Conservation (phyloP, 208 protist species). For the Leptomonas pyrrhocoris region DNA sequence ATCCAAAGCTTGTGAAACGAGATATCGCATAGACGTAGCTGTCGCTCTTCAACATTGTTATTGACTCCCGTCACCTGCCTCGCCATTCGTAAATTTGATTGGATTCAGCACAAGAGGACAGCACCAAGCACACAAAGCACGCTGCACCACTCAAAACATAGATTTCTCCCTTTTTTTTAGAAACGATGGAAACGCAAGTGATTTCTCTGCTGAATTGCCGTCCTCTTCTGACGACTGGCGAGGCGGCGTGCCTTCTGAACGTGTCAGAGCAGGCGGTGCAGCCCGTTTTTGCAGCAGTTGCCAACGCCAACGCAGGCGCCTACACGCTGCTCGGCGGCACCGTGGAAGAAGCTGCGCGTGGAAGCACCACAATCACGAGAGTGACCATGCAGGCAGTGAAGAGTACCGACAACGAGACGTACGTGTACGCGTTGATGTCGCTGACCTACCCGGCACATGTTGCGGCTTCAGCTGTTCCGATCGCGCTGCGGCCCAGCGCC, state of each 20-base stretch:
- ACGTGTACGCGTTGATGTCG: conserved; percentile 16
- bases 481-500: conserved; percentile 4
- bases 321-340: conserved; percentile 6
- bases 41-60: too few species aligned
- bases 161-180: too few species aligned
- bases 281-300: conserved; percentile 9
- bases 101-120: too few species aligned
- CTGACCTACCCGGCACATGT: conserved; percentile 12
- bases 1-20: too few species aligned
- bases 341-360: conserved; percentile 21
- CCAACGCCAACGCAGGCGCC: conserved; percentile 1
- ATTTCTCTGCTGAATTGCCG: conserved; percentile 13
- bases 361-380: not conserved
- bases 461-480: conserved; percentile 4
- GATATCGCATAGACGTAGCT: too few species aligned
- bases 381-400: conserved; percentile 14
- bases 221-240: conserved; percentile 19
- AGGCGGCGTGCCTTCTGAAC: conserved; percentile 18
- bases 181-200: conserved; percentile 25
- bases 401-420: not conserved
- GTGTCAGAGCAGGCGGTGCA: conserved; percentile 3
- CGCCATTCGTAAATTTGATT: too few species aligned
- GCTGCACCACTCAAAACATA: not conserved
- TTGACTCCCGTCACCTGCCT: too few species aligned
- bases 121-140: not conserved